Percentiles rank a stretch among this genome's conserved stretches.
These are phyloP conservation scores for Pythium apleroticum DNA, from an alignment of 352 stramenopile species.

Conservation along the genomic window DNA sequence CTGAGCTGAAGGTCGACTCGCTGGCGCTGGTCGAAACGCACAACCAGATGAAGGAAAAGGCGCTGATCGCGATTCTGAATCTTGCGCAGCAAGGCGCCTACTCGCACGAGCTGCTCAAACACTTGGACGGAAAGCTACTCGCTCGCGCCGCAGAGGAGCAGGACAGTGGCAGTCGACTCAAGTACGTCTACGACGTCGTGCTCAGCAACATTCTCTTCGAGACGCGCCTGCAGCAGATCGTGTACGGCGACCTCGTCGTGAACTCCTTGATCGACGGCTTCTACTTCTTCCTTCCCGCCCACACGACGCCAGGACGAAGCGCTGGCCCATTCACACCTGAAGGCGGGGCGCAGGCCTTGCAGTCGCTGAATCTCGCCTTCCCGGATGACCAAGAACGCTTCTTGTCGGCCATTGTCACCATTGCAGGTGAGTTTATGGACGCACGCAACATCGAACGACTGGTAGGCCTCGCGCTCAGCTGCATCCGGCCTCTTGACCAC, in stretches of 20 bases:
- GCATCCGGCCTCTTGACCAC: slow-evolving; percentile 28
- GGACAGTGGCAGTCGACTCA: slow-evolving; percentile 39
- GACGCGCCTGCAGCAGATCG: slow-evolving; percentile 55
- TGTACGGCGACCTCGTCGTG: slow-evolving; percentile 60
- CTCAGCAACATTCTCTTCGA: slow-evolving; percentile 75
- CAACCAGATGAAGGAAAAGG: slow-evolving; percentile 65
- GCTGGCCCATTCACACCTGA: slow-evolving; percentile 12
- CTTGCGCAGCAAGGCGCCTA: slow-evolving; percentile 51
- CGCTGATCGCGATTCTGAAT: slow-evolving; percentile 63
- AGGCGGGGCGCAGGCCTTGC: slow-evolving; percentile 21
- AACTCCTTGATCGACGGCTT: slow-evolving; percentile 54
- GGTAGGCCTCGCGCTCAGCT: slow-evolving; percentile 49
- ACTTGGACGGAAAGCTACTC: slow-evolving; percentile 55
- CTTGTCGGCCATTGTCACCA: slow-evolving; percentile 60
- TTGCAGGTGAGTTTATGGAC: slow-evolving; percentile 65
- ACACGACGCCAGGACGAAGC: not conserved
- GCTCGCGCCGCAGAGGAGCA: slow-evolving; percentile 37
- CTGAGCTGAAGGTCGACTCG: not conserved
- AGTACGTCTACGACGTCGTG: slow-evolving; percentile 62
- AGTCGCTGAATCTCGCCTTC: slow-evolving; percentile 46
- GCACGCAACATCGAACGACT: slow-evolving; percentile 58
- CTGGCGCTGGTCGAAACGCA: not conserved
- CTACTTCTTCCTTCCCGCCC: slow-evolving; percentile 35
- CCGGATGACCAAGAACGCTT: slow-evolving; percentile 69
- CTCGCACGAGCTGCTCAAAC: slow-evolving; percentile 49